These are phyloP conservation scores for Dioscorea cayenensis DNA, from an alignment of 116 monocot species.

Conservation along the genomic window DNA sequence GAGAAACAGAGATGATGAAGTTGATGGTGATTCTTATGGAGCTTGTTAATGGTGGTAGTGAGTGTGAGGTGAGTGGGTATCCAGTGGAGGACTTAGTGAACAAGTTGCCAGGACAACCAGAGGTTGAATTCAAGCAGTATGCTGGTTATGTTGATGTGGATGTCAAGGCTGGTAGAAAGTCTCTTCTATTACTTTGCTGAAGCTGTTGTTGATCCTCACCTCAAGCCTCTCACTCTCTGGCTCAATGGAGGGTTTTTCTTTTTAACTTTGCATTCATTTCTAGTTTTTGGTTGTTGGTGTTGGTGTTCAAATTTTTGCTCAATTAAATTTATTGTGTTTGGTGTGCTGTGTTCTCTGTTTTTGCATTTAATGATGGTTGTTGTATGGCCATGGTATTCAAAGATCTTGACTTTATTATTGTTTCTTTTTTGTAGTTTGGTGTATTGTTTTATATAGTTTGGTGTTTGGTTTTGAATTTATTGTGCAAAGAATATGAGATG, in stretches of 20 bases:
- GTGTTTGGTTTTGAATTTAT: not conserved
- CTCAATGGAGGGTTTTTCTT: slow-evolving; percentile 63
- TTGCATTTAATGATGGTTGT: not conserved
- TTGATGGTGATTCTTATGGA: not conserved
- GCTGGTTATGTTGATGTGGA: slow-evolving; percentile 71
- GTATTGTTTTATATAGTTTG: not conserved
- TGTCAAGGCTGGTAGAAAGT: slow-evolving; percentile 46
- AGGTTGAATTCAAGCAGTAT: slow-evolving; percentile 54
- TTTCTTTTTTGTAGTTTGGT: too few species aligned
- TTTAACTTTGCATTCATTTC: not conserved
- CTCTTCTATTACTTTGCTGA: slow-evolving; percentile 78
- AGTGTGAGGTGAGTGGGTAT: slow-evolving; percentile 15
- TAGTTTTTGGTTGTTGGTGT: not conserved
- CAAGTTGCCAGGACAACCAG: slow-evolving; percentile 47
- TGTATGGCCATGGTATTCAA: not conserved
- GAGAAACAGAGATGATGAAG: not conserved
- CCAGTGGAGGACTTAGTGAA: slow-evolving; percentile 50
- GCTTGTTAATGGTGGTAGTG: slow-evolving; percentile 1
- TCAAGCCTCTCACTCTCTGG: slow-evolving; percentile 75
- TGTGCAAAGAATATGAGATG: not conserved
- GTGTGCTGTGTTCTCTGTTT: not conserved
- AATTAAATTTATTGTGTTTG: not conserved
- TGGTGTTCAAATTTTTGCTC: not conserved
- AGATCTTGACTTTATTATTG: too few species aligned
- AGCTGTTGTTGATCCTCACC: slow-evolving; percentile 36